A percentile compares a stretch with the other conserved stretches of the same genome.
Conservation (phyloP, 352 stramenopile species). For the Globisporangium orthogonon region DNA sequence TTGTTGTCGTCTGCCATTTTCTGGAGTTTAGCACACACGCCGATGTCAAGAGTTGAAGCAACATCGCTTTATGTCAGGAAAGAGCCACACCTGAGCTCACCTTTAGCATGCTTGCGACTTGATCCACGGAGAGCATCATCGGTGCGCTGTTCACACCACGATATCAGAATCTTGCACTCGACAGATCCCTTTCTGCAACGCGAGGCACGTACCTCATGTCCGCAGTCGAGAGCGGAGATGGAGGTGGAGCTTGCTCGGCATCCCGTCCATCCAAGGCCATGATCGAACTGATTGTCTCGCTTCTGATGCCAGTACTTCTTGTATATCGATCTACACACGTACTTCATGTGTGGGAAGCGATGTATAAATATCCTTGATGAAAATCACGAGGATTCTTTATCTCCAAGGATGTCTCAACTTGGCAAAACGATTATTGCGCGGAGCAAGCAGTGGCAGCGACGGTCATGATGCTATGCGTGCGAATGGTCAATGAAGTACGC, state of each 20-base stretch:
- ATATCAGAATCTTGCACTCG: no score
- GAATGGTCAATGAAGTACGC: slow-evolving; percentile 19
- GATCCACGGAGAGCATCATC: slow-evolving; percentile 25
- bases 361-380: slow-evolving; percentile 9
- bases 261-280: no score
- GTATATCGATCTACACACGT: no score
- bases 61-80: neutral
- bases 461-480: slow-evolving; percentile 11
- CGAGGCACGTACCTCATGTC: no score
- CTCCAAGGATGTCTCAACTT: no score
- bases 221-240: no score
- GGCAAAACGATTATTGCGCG: no score
- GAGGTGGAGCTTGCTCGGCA: no score
- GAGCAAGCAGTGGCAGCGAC: slow-evolving; percentile 12
- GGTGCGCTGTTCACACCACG: neutral
- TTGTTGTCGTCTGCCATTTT: slow-evolving; percentile 36
- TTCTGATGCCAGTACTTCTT: no score
- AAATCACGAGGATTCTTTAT: no score
- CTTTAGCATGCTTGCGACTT: slow-evolving; percentile 21
- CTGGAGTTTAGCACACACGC: slow-evolving; percentile 5
- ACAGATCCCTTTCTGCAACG: no score
- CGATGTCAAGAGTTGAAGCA: slow-evolving; percentile 1
- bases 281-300: no score
- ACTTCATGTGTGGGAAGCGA: slow-evolving; percentile 23
- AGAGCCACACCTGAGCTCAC: slow-evolving; percentile 4